Percentiles rank a stretch among this genome's conserved stretches.
Evolutionary conservation across 768 basidiomycete genomes (phyloP).

Genomic region (Gelatoporia subvermispora): DNA sequence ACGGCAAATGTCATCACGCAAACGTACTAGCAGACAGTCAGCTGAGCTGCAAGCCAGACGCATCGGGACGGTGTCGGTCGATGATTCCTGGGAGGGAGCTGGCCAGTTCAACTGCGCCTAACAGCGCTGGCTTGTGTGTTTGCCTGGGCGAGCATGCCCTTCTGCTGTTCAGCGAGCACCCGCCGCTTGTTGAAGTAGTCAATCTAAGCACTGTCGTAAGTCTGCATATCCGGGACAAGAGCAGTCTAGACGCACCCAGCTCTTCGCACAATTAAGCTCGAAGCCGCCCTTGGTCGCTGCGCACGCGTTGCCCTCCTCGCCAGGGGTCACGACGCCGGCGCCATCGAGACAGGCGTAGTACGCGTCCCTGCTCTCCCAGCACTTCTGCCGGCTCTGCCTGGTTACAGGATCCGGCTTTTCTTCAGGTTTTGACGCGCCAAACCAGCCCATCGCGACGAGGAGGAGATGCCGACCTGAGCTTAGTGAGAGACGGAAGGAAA

Average conservation of each 20-base stretch:
- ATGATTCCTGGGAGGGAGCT: too few relatives aligned
- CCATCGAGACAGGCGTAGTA: slow-evolving; percentile 85
- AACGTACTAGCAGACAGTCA: too few relatives aligned
- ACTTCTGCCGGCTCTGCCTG: slow-evolving; percentile 67
- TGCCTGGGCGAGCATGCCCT: slow-evolving; percentile 54
- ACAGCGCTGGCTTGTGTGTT: slow-evolving; percentile 31
- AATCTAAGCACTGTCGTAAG: slow-evolving; percentile 38
- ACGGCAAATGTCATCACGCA: too few relatives aligned
- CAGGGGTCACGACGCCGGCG: slow-evolving; percentile 63
- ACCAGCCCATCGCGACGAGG: slow-evolving; percentile 28
- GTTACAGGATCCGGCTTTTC: slow-evolving; percentile 40
- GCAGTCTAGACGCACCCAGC: slow-evolving; percentile 63
- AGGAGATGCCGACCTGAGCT: not conserved
- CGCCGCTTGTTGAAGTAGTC: slow-evolving; percentile 93
- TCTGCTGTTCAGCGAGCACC: slow-evolving; percentile 75
- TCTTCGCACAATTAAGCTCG: slow-evolving; percentile 74
- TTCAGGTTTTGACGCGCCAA: slow-evolving; percentile 28
- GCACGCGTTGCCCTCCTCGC: slow-evolving; percentile 65
- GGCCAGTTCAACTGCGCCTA: slow-evolving; percentile 18
- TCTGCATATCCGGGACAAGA: slow-evolving; percentile 1
- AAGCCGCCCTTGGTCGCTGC: slow-evolving; percentile 52
- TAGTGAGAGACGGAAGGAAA: not conserved
- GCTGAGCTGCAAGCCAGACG: too few relatives aligned
- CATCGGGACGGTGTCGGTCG: too few relatives aligned
- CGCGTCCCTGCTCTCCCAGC: slow-evolving; percentile 81